Conservation (phyloP, 257 asterid genomes). For the Petunia secreta region DNA sequence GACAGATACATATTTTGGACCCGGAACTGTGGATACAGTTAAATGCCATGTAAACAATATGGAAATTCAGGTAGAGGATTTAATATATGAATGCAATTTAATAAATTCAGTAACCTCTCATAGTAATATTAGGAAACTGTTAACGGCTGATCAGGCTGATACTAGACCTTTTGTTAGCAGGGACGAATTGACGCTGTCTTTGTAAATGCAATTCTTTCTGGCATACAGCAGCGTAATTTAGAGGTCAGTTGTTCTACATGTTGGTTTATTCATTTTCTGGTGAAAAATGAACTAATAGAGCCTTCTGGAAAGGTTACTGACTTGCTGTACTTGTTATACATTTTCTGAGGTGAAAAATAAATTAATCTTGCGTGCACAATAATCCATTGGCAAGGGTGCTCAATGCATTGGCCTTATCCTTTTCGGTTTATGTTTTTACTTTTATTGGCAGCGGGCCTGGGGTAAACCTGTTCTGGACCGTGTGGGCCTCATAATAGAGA, state of each 20-base stretch:
- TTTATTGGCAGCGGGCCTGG: conserved; percentile 65
- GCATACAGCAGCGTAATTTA: conserved; percentile 89
- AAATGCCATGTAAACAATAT: conserved; percentile 72
- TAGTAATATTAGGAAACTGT: conserved; percentile 7
- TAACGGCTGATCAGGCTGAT: conserved; percentile 14
- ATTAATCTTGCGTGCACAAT: conserved; percentile 12
- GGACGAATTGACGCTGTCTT: conserved; percentile 83
- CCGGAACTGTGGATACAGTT: conserved; percentile 72
- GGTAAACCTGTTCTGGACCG: conserved; percentile 92
- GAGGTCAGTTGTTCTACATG: conserved; percentile 55
- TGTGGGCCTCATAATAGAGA: conserved; percentile 88
- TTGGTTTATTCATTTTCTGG: conserved; percentile 13
- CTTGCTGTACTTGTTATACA: background rate
- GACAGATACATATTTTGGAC: conserved; percentile 85
- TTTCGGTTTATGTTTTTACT: background rate
- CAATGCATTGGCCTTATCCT: background rate
- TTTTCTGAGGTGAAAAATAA: background rate
- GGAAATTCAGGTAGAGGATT: conserved; percentile 65
- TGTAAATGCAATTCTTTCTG: conserved; percentile 83
- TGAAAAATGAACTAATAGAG: conserved; percentile 3
- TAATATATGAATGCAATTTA: background rate
- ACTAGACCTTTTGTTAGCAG: conserved; percentile 38
- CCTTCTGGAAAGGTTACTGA: conserved; percentile 17
- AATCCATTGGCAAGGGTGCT: conserved; percentile 14
- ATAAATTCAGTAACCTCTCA: conserved; percentile 14